Percentiles rank a stretch among this genome's conserved stretches.
These are phyloP conservation scores for Bacidia rubella DNA, from an alignment of 495 filamentous ascomycete genomes.

Conservation along the genomic window DNA sequence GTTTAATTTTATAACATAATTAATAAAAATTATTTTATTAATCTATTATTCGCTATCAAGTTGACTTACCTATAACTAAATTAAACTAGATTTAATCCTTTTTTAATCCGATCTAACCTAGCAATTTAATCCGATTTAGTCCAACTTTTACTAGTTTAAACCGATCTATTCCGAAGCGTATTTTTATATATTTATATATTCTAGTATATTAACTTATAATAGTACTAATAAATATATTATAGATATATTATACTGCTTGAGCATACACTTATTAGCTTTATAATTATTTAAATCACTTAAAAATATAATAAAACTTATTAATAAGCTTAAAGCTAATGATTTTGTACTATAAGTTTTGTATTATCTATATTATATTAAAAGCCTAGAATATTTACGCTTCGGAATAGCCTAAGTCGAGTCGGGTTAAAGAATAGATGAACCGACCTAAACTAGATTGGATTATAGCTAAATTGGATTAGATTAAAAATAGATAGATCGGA, in stretches of 20 bases:
- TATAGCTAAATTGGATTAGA: too few relatives aligned
- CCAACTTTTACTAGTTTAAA: too few relatives aligned
- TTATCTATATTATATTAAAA: not conserved
- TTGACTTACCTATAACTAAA: not conserved
- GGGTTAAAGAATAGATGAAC: too few relatives aligned
- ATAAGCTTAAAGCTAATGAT: not conserved
- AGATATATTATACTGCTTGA: not conserved
- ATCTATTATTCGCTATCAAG: too few relatives aligned
- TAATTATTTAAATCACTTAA: not conserved
- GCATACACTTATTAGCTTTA: not conserved
- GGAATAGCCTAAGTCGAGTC: too few relatives aligned
- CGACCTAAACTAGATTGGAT: too few relatives aligned
- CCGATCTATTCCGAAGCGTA: too few relatives aligned
- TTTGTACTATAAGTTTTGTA: not conserved
- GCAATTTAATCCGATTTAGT: not conserved
- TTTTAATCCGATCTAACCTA: not conserved
- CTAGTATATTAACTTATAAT: not conserved
- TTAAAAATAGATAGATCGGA: not conserved
- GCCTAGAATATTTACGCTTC: too few relatives aligned
- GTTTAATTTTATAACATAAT: too few relatives aligned
- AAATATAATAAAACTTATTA: not conserved
- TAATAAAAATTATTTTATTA: too few relatives aligned
- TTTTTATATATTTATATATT: not conserved
- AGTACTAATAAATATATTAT: not conserved
- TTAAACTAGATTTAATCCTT: not conserved